Evolutionary conservation across 345 rosid genomes (phyloP).

Genomic region (Eucalyptus erythrocorys): DNA sequence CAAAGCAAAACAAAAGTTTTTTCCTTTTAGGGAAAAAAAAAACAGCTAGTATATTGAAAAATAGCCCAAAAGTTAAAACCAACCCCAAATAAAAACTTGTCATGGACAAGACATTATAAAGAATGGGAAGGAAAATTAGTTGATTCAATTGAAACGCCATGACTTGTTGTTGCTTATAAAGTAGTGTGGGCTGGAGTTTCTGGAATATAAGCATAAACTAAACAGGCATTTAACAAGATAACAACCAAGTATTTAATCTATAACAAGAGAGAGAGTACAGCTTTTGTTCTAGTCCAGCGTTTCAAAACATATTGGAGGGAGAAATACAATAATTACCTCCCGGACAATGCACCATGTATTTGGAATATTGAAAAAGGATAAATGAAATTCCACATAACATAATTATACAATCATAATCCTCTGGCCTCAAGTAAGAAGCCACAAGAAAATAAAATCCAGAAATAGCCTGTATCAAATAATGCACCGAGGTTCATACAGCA

Average conservation of each 20-base stretch:
- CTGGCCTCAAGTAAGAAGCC: background rate
- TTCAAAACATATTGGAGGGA: background rate
- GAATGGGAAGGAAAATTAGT: too few relatives aligned
- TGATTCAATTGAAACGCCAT: too few relatives aligned
- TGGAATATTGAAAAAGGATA: background rate
- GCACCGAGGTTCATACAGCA: background rate
- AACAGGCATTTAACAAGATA: background rate
- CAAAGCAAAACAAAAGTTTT: background rate
- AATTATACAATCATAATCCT: background rate
- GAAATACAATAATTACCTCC: background rate
- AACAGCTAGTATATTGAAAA: background rate
- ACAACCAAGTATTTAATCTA: background rate
- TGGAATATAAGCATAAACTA: background rate
- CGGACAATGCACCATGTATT: background rate
- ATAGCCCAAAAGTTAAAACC: background rate
- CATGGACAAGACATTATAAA: background rate
- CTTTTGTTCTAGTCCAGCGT: background rate
- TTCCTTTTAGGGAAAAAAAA: accelerated
- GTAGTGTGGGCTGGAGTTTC: background rate
- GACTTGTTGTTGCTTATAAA: background rate
- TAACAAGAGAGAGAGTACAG: background rate
- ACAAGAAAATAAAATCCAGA: background rate
- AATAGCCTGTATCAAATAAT: background rate
- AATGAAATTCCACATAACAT: background rate
- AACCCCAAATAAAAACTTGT: background rate